A percentile compares a stretch with the other conserved stretches of the same genome.
These are phyloP conservation scores for Podospora comata DNA, from an alignment of 495 filamentous ascomycete genomes.

Conservation along the genomic window DNA sequence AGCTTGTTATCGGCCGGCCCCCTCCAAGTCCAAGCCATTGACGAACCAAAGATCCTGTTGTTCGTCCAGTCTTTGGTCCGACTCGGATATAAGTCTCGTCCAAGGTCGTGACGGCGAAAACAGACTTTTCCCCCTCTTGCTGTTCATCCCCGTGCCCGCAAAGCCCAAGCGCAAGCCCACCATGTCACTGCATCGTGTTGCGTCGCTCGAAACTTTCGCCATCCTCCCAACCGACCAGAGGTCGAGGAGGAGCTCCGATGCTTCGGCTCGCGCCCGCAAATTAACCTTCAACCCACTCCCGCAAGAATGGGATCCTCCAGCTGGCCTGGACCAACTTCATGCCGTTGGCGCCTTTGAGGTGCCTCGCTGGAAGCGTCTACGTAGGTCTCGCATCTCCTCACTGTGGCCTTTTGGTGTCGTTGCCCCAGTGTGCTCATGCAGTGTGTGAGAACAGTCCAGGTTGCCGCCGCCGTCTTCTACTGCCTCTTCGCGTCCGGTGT, in stretches of 20 bases:
- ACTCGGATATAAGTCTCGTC: neutral
- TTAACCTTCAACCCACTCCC: slow-evolving; percentile 55
- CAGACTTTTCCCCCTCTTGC: neutral
- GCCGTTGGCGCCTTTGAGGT: slow-evolving; percentile 70
- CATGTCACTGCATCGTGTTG: slow-evolving; percentile 53
- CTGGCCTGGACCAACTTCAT: slow-evolving; percentile 35
- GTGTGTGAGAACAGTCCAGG: slow-evolving; percentile 48
- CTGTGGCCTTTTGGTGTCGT: neutral
- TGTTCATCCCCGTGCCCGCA: neutral
- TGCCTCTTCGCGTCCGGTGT: slow-evolving; percentile 78
- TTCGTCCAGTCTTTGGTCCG: neutral
- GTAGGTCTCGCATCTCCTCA: slow-evolving; percentile 43
- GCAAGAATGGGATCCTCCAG: slow-evolving; percentile 45
- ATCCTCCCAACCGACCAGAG: slow-evolving; percentile 38
- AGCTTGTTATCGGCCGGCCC: slow-evolving; percentile 12
- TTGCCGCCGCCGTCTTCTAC: slow-evolving; percentile 66
- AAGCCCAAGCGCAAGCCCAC: neutral
- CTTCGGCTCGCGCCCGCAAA: slow-evolving; percentile 42
- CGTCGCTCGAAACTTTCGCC: slow-evolving; percentile 50
- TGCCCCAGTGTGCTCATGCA: slow-evolving; percentile 2
- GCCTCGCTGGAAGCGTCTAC: slow-evolving; percentile 57
- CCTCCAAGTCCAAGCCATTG: slow-evolving; percentile 10
- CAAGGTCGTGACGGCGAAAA: neutral
- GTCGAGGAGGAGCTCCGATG: slow-evolving; percentile 42
- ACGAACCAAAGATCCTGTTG: neutral